Evolutionary conservation across 148 eudicot genomes (phyloP), one percentile per base, ranked within the genome.

Genomic region (Pharnaceum exiguum): DNA sequence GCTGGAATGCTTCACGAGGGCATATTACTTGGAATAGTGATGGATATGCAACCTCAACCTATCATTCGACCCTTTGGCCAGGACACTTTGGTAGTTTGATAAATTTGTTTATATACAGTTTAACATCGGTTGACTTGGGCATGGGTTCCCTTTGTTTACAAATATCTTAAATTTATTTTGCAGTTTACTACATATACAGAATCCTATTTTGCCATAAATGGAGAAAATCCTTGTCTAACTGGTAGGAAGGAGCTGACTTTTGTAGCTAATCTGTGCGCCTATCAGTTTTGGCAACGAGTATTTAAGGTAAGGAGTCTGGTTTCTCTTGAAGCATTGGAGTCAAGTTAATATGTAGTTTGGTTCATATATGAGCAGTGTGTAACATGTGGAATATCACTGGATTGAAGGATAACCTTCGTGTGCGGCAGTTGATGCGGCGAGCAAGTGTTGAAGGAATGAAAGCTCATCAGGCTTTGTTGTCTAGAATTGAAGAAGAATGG

Each of bases 1-100:
- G 58, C 74, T 51, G 97, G 97, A 65, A 73, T 82, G 87, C 70
- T 87, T 42, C 86, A 82, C 33, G 97, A 91, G 76, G 97, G 97
- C 51, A 87, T 91, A 71, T 44, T 91, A 38, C 79, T 91, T 57
- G 97, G 97, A 66, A 67, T 82, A 40, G 51, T 87, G 69, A 84
- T 91, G 97, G 97, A 91, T 66, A 75, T 73, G 28, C 95, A 82
- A 55, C 96, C 97, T 62, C 76, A 66, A 21, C 96, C 97, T 31
- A 87, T 91, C 63, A 59, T 85, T 37, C 94, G 86, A 25, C 97
- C 94, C 55, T 91, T 91, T 53, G 97, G 94, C 10, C 71, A 77
- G 68, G 94, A 79, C 5, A 37, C 5, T 58, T 72, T 83, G 97
- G 97, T 89, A 75, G 21, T 35, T 11, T 24, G 26, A 29, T 52